Conservation (phyloP, 2,329 filamentous ascomycete species). For the Pseudodiploospora longispora region DNA sequence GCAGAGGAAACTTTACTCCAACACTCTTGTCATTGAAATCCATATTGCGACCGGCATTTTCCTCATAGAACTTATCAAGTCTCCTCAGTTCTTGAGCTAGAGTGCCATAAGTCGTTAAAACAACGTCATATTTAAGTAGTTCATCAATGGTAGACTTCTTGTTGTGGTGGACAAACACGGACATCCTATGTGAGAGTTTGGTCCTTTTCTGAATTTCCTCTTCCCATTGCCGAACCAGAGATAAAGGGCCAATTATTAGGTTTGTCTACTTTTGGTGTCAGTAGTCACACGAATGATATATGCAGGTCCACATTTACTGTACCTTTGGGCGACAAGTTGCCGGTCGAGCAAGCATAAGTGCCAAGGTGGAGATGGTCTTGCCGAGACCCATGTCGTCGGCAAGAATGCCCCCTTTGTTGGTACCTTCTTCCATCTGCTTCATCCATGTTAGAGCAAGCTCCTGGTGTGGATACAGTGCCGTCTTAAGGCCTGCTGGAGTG, state of each 20-base stretch:
- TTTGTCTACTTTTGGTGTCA: conserved; percentile 50
- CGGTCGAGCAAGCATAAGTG: conserved; percentile 64
- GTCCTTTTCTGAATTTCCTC: conserved; percentile 68
- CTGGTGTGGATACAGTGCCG: conserved; percentile 72
- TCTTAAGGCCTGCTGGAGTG: conserved; percentile 61
- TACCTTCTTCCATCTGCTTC: conserved; percentile 66
- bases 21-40: conserved; percentile 29
- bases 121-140: conserved; percentile 62
- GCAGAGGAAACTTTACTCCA: conserved; percentile 41
- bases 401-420: conserved; percentile 79
- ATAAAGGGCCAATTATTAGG: conserved; percentile 74
- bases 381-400: conserved; percentile 92
- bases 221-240: conserved; percentile 77
- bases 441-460: conserved; percentile 79
- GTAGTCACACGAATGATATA: background rate
- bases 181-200: conserved; percentile 48
- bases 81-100: conserved; percentile 55
- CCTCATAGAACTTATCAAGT: conserved; percentile 43
- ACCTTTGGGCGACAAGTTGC: conserved; percentile 37
- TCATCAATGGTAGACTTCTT: conserved; percentile 54
- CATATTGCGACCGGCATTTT: conserved; percentile 32
- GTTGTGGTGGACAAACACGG: conserved; percentile 62
- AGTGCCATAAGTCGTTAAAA: conserved; percentile 83
- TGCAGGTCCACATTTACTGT: conserved; percentile 1
- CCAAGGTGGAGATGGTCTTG: conserved; percentile 79